These are phyloP conservation scores for Fusarium nisikadoi DNA, from an alignment of 2,329 filamentous ascomycete genomes.

Conservation along the genomic window DNA sequence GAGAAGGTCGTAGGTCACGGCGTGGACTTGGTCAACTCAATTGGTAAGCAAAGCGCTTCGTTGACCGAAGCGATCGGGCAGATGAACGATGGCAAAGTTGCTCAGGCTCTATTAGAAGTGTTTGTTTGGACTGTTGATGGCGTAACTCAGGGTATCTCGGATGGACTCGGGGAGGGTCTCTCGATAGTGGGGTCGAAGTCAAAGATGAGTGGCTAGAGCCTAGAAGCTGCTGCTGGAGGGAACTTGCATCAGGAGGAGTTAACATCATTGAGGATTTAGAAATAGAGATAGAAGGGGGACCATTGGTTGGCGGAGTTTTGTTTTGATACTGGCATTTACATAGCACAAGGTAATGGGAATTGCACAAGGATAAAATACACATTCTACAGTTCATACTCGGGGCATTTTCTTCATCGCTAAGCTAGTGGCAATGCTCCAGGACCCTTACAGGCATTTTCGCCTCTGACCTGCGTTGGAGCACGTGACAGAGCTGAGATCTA, in stretches of 20 bases:
- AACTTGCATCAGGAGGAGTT: neutral
- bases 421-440: neutral
- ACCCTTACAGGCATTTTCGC: neutral
- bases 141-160: slow-evolving; percentile 73
- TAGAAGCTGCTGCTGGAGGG: neutral
- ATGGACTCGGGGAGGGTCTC: slow-evolving; percentile 63
- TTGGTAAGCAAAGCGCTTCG: slow-evolving; percentile 69
- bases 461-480: neutral
- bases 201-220: neutral
- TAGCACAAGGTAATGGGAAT: neutral
- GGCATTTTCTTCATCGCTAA: neutral
- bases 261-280: slow-evolving; percentile 7
- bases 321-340: neutral
- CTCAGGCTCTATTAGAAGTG: slow-evolving; percentile 65
- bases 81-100: slow-evolving; percentile 73
- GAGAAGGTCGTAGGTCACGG: slow-evolving; percentile 75
- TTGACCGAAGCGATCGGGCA: slow-evolving; percentile 64
- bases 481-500: slow-evolving; percentile 16
- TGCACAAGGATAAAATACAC: neutral
- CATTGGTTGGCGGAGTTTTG: neutral
- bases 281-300: slow-evolving; percentile 8
- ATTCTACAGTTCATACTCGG: neutral
- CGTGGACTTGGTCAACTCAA: slow-evolving; percentile 66
- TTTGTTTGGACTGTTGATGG: slow-evolving; percentile 71
- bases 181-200: slow-evolving; percentile 39